A percentile compares a stretch with the other conserved stretches of the same genome.
Conservation (phyloP, 495 filamentous ascomycete genomes). For the Neohortaea acidophila region DNA sequence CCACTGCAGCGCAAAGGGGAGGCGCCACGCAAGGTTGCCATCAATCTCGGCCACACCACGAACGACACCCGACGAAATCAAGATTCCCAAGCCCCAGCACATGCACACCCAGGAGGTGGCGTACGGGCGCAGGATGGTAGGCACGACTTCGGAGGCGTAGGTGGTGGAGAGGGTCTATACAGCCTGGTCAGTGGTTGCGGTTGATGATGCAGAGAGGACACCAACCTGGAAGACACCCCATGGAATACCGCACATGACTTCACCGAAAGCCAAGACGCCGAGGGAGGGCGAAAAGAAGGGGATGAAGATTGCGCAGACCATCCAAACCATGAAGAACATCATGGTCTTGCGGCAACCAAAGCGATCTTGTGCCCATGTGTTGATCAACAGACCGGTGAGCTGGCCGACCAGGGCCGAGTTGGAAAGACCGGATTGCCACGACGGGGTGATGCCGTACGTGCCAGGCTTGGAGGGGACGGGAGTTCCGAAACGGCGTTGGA, state of each 20-base stretch:
- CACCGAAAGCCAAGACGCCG: constrained; percentile 22
- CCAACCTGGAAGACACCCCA: too few species aligned
- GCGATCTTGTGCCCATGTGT: too few species aligned
- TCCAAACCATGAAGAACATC: constrained; percentile 14
- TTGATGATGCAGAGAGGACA: neutral
- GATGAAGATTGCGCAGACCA: constrained; percentile 23
- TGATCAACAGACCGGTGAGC: constrained; percentile 19
- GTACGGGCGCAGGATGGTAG: constrained; percentile 55
- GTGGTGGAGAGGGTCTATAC: constrained; percentile 21
- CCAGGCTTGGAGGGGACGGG: constrained; percentile 8
- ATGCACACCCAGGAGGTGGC: constrained; percentile 71
- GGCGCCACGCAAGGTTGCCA: constrained; percentile 14
- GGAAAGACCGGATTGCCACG: constrained; percentile 20
- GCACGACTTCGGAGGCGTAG: constrained; percentile 34
- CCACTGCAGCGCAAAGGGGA: constrained; percentile 17
- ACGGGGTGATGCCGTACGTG: constrained; percentile 17
- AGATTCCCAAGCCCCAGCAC: constrained; percentile 66
- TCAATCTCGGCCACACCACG: constrained; percentile 37
- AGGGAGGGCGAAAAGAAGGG: constrained; percentile 22
- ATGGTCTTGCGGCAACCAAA: constrained; percentile 22
- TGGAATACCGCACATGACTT: constrained; percentile 60
- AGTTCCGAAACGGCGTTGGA: neutral
- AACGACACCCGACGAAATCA: constrained; percentile 62
- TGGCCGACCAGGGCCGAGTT: constrained; percentile 23
- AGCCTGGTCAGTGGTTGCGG: neutral